These are phyloP conservation scores for Fusarium graminum DNA, from an alignment of 2,329 filamentous ascomycete genomes.

Conservation along the genomic window DNA sequence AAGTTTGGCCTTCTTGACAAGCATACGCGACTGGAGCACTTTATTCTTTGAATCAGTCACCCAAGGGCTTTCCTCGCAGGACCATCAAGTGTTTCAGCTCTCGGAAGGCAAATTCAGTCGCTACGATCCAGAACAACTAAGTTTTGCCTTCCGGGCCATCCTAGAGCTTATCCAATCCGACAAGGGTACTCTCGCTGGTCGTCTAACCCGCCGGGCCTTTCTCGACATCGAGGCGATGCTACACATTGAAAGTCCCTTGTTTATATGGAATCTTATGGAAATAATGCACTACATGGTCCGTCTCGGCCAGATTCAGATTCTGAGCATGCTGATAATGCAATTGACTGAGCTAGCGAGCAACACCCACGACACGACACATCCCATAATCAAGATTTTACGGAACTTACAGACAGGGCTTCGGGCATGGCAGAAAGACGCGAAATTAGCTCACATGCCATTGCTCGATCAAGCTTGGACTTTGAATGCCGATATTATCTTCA, in stretches of 20 bases:
- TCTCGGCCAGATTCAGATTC: conserved; percentile 7
- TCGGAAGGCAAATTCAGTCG: neutral
- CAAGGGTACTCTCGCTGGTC: conserved; percentile 19
- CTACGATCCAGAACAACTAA: conserved; percentile 26
- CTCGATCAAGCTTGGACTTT: conserved; percentile 20
- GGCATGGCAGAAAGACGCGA: conserved; percentile 6
- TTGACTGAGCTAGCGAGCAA: conserved; percentile 1
- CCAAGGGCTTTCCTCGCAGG: neutral
- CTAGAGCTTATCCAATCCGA: conserved; percentile 11
- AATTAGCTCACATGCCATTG: neutral
- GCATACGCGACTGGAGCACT: conserved; percentile 16
- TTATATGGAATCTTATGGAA: conserved; percentile 34
- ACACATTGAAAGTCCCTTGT: conserved; percentile 19
- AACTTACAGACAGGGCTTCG: neutral
- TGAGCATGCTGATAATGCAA: conserved; percentile 17
- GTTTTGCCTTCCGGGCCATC: conserved; percentile 22
- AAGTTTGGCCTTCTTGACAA: conserved; percentile 18
- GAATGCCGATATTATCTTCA: conserved; percentile 19
- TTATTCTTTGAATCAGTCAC: conserved; percentile 14
- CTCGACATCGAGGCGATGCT: conserved; percentile 22
- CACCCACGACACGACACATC: neutral
- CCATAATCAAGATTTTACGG: conserved; percentile 7
- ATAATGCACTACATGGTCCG: conserved; percentile 22
- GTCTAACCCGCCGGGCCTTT: conserved; percentile 21
- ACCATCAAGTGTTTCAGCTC: neutral